Evolutionary conservation across 805 yeast genomes (phyloP).

Genomic region (Pichia eremophila): DNA sequence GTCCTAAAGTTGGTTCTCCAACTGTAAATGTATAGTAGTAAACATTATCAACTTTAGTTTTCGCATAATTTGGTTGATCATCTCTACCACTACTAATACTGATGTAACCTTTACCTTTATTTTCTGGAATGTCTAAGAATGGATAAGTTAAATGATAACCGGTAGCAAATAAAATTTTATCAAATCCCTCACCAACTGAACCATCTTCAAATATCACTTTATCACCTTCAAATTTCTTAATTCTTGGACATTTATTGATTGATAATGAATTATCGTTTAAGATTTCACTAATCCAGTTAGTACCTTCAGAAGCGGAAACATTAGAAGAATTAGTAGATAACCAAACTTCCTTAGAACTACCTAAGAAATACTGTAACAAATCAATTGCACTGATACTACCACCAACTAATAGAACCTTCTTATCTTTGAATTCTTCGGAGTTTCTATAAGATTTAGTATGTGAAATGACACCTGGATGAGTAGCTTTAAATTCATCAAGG

Average conservation of each 20-base stretch:
- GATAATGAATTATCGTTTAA: slow-evolving; percentile 24
- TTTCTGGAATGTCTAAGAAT: slow-evolving; percentile 24
- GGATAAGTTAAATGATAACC: slow-evolving; percentile 41
- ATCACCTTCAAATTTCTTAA: slow-evolving; percentile 20
- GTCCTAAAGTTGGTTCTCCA: slow-evolving; percentile 34
- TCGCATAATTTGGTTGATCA: slow-evolving; percentile 9
- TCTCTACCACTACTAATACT: slow-evolving; percentile 27
- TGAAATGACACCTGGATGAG: slow-evolving; percentile 23
- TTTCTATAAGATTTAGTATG: slow-evolving; percentile 24
- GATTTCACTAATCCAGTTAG: slow-evolving; percentile 30
- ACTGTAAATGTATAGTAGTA: slow-evolving; percentile 29
- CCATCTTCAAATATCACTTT: slow-evolving; percentile 26
- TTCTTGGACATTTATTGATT: slow-evolving; percentile 24
- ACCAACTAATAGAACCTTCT: slow-evolving; percentile 24
- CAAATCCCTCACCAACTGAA: slow-evolving; percentile 23
- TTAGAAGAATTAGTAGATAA: slow-evolving; percentile 1
- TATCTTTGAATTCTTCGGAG: slow-evolving; percentile 19
- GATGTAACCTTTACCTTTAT: slow-evolving; percentile 12
- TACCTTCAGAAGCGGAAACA: slow-evolving; percentile 17
- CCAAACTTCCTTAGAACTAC: slow-evolving; percentile 12
- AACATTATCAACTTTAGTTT: slow-evolving; percentile 14
- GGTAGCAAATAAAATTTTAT: slow-evolving; percentile 37
- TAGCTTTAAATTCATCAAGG: slow-evolving; percentile 22
- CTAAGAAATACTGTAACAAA: slow-evolving; percentile 32
- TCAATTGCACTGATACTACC: slow-evolving; percentile 63